phyloP scores from a whole-genome alignment of 2,329 filamentous ascomycete genomes.

The Domatiomyces catenatus region DNA sequence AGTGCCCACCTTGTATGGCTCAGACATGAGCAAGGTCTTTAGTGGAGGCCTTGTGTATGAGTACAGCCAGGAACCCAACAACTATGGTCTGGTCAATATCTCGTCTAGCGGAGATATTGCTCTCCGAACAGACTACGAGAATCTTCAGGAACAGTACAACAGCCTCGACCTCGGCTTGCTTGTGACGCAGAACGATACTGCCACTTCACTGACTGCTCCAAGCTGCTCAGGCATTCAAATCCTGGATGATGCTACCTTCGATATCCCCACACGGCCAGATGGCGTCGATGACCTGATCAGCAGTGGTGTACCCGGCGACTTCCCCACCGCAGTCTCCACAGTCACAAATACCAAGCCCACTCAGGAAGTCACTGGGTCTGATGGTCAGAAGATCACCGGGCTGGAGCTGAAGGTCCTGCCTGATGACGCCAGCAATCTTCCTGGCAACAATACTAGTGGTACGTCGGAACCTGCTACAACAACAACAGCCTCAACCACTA shows the following conservation, averaged over 20 bases:
- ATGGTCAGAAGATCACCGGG: constrained; percentile 44
- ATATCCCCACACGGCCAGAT: constrained; percentile 51
- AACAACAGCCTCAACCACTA: constrained; percentile 5
- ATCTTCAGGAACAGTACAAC: constrained; percentile 59
- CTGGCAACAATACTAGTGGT: constrained; percentile 29
- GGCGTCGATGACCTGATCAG: constrained; percentile 59
- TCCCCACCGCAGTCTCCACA: constrained; percentile 47
- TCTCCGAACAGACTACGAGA: constrained; percentile 52
- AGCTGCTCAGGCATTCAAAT: constrained; percentile 41
- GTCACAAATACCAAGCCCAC: constrained; percentile 43
- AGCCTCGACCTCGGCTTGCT: constrained; percentile 57
- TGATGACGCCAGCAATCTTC: constrained; percentile 40
- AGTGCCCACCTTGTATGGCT: constrained; percentile 44
- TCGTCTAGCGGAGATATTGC: constrained; percentile 42
- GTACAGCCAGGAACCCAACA: constrained; percentile 33
- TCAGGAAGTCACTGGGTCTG: constrained; percentile 41
- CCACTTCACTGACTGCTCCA: constrained; percentile 41
- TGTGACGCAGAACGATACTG: constrained; percentile 45
- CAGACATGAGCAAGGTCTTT: constrained; percentile 42
- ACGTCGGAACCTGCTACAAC: constrained; percentile 16
- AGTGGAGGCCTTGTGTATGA: constrained; percentile 43
- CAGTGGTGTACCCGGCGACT: constrained; percentile 49
- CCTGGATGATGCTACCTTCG: constrained; percentile 66
- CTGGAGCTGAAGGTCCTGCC: constrained; percentile 43
- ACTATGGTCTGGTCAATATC: constrained; percentile 45